A percentile compares a stretch with the other conserved stretches of the same genome.
Conservation (phyloP, 768 basidiomycete species). For the Goffeauzyma gilvescens region DNA sequence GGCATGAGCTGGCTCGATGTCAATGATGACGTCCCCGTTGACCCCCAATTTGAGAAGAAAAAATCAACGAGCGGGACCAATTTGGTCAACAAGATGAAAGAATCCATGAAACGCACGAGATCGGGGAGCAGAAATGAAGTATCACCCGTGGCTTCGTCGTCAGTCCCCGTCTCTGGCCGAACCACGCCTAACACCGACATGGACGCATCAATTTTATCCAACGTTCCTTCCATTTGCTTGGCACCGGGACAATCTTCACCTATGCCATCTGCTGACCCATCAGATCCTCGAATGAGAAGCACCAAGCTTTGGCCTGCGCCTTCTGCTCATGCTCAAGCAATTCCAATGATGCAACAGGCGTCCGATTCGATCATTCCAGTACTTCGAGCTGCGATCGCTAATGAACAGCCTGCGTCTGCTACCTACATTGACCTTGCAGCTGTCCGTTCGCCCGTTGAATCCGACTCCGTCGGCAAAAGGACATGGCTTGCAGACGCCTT, state of each 20-base stretch:
- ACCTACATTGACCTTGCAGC: conserved; percentile 6
- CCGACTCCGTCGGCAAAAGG: conserved; percentile 18
- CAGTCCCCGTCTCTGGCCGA: too few relatives aligned
- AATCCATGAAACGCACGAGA: too few relatives aligned
- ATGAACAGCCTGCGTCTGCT: neutral
- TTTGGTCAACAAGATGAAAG: too few relatives aligned
- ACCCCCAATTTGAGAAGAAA: too few relatives aligned
- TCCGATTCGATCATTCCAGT: conserved; percentile 26
- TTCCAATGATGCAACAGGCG: conserved; percentile 18
- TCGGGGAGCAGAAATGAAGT: too few relatives aligned
- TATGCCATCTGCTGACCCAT: conserved; percentile 54
- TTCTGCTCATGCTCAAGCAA: conserved; percentile 39
- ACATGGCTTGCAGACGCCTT: conserved; percentile 33
- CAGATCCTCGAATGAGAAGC: conserved; percentile 53
- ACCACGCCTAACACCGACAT: too few relatives aligned
- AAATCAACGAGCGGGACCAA: too few relatives aligned
- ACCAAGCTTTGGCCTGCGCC: conserved; percentile 71
- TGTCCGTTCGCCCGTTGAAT: conserved; percentile 5
- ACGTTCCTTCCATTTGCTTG: conserved; percentile 41
- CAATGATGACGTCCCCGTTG: too few relatives aligned
- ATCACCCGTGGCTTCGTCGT: too few relatives aligned
- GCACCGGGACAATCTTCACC: conserved; percentile 45
- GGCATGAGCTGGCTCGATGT: too few relatives aligned
- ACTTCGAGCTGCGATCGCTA: too few relatives aligned
- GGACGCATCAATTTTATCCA: conserved; percentile 1